Base-by-base conservation (phyloP, 2,329 filamentous ascomycete genomes). In the Grosmannia clavigera region DNA sequence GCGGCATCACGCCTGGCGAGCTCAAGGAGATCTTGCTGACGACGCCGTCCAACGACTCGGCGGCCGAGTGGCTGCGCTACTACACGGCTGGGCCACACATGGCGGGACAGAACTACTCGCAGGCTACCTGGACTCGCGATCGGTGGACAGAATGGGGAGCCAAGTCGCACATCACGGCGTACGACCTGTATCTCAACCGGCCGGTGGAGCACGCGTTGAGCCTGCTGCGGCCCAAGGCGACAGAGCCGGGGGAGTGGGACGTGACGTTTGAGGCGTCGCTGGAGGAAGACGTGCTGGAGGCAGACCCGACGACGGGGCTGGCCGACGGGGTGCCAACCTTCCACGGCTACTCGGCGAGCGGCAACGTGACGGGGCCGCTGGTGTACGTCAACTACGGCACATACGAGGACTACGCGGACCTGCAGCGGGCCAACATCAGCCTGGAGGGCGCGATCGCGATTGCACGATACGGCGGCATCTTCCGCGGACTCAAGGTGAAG, bases 341-440 rank as follows among this genome's bases (percentile, higher is more conserved):
- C 75, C 92, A 97, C 69, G 94, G 92, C 58, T 97, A 96, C 72
- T 95, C 90, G 4, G 91, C 91, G 5, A 92, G 80, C 62, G 92
- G 92, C 33, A 95, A 97, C 70, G 92, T 95, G 55, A 96, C 92
- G 0, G 90, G 84, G 3, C 82, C 84, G 16, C 94, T 89, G 65
- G 88, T 96, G 38, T 97, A 87, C 68, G 90, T 89, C 70, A 96
- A 96, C 72, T 95, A 94, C 68, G 92, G 92, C 58, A 94, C 88
- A 0, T 95, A 86, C 69, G 75, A 81, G 64, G 92, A 97, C 70
- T 97, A 86, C 65, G 87, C 94, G 66, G 90, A 95, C 64, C 78
- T 97, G 16, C 68, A 87, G 52, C 79, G 83, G 48, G 86, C 88
- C 46, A 90, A 90, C 65, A 74, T 96, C 61, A 84, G 81, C 61